phyloP scores from a whole-genome alignment of 345 rosid species.

The Euphorbia lathyris region DNA sequence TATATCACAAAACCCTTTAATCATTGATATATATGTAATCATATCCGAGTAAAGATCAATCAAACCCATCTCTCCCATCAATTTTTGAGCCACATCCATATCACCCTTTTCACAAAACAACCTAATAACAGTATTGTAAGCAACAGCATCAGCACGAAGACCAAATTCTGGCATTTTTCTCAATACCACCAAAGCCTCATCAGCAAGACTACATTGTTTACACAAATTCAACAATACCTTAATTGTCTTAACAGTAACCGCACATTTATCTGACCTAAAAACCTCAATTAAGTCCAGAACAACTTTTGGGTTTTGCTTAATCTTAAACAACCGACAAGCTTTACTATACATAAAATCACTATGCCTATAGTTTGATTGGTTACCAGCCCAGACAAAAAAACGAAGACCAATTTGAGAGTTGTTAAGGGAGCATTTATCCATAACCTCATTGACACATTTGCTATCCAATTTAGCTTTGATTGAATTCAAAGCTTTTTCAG shows the following conservation, averaged over 20 bases:
- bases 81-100: conserved; percentile 43
- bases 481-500: conserved; percentile 47
- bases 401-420: conserved; percentile 56
- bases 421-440: conserved; percentile 38
- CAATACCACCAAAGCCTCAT: conserved; percentile 68
- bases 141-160: conserved; percentile 42
- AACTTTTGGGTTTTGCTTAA: conserved; percentile 48
- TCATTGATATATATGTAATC: conserved; percentile 54
- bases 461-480: conserved; percentile 47
- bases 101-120: conserved; percentile 66
- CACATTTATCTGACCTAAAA: conserved; percentile 43
- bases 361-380: conserved; percentile 60
- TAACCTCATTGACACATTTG: conserved; percentile 50
- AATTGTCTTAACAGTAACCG: conserved; percentile 53
- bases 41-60: conserved; percentile 59
- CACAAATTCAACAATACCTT: conserved; percentile 66
- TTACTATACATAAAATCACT: conserved; percentile 52
- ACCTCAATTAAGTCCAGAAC: conserved; percentile 51
- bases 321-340: conserved; percentile 57
- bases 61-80: conserved; percentile 74
- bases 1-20: conserved; percentile 63
- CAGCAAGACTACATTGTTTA: conserved; percentile 52
- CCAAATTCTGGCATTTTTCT: conserved; percentile 62
- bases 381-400: conserved; percentile 82
- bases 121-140: conserved; percentile 60